Percentiles rank a stretch among this genome's conserved stretches.
These are phyloP conservation scores for Fraxinus platypoda DNA, from an alignment of 305 asterid genomes.

Conservation along the genomic window DNA sequence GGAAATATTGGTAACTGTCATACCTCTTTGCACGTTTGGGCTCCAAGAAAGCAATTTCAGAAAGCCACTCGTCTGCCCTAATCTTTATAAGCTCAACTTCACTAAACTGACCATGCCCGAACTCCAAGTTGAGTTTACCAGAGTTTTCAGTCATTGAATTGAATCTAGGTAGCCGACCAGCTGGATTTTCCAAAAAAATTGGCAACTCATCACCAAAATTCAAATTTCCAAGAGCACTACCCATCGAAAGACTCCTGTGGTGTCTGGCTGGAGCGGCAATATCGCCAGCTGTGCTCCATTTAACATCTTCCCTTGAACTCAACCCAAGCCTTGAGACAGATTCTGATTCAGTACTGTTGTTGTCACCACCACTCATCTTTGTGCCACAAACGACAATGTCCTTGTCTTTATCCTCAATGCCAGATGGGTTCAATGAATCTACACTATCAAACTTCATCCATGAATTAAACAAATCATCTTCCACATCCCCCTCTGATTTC, in stretches of 20 bases:
- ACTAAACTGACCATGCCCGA: slow-evolving; percentile 65
- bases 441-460: not conserved
- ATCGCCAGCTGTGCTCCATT: slow-evolving; percentile 55
- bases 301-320: slow-evolving; percentile 35
- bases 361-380: slow-evolving; percentile 30
- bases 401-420: too few relatives aligned
- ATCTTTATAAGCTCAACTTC: slow-evolving; percentile 75
- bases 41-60: slow-evolving; percentile 70
- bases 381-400: slow-evolving; percentile 25
- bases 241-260: slow-evolving; percentile 80
- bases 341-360: slow-evolving; percentile 38
- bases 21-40: slow-evolving; percentile 87
- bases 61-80: slow-evolving; percentile 71
- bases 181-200: slow-evolving; percentile 31
- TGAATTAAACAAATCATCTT: not conserved
- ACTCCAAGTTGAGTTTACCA: slow-evolving; percentile 42
- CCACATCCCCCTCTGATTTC: not conserved
- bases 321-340: slow-evolving; percentile 26
- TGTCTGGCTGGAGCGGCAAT: slow-evolving; percentile 53
- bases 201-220: slow-evolving; percentile 51
- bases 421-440: not conserved
- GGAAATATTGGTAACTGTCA: not conserved
- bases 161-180: slow-evolving; percentile 49
- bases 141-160: slow-evolving; percentile 49
- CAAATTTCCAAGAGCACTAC: slow-evolving; percentile 64